Conservation (phyloP, 164 flowering plant species). For the Magnolia kwangsiensis region DNA sequence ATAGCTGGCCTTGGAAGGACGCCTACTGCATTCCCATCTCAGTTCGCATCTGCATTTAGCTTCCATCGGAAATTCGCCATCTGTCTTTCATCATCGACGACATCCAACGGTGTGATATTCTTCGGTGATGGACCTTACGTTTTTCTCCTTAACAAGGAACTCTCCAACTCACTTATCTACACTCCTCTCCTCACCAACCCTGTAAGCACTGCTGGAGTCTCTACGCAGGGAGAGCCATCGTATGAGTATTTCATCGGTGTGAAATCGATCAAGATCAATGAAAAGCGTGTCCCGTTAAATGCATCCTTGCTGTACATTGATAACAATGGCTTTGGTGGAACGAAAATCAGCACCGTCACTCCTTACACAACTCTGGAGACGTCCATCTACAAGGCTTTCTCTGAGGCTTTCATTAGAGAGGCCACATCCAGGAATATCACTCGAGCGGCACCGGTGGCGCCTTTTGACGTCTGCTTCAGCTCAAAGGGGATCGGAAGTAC, state of each 20-base stretch:
- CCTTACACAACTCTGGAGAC: slow-evolving; percentile 45
- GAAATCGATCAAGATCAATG: slow-evolving; percentile 31
- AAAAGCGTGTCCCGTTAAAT: slow-evolving; percentile 23
- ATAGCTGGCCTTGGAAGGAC: slow-evolving; percentile 29
- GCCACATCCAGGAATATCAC: slow-evolving; percentile 1
- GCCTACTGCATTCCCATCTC: slow-evolving; percentile 18
- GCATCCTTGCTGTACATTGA: slow-evolving; percentile 13
- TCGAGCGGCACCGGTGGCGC: slow-evolving; percentile 28
- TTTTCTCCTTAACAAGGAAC: slow-evolving; percentile 24
- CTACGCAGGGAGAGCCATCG: slow-evolving; percentile 11
- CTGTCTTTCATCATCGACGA: slow-evolving; percentile 22
- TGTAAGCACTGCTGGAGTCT: slow-evolving; percentile 6
- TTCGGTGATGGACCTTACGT: slow-evolving; percentile 36
- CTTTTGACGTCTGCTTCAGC: slow-evolving; percentile 43
- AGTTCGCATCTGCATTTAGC: slow-evolving; percentile 23
- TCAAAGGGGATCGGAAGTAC: slow-evolving; percentile 11
- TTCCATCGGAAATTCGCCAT: slow-evolving; percentile 31
- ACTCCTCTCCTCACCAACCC: slow-evolving; percentile 23
- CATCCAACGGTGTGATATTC: slow-evolving; percentile 27
- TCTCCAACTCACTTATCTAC: slow-evolving; percentile 22
- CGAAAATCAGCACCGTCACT: slow-evolving; percentile 43
- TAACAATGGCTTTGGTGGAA: slow-evolving; percentile 20
- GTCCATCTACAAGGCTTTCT: slow-evolving; percentile 32
- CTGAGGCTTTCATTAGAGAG: slow-evolving; percentile 20
- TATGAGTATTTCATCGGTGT: slow-evolving; percentile 38